Percentiles rank a stretch among this genome's conserved stretches.
Evolutionary conservation across 352 stramenopile genomes (phyloP).

Genomic region (Pythium sp.): DNA sequence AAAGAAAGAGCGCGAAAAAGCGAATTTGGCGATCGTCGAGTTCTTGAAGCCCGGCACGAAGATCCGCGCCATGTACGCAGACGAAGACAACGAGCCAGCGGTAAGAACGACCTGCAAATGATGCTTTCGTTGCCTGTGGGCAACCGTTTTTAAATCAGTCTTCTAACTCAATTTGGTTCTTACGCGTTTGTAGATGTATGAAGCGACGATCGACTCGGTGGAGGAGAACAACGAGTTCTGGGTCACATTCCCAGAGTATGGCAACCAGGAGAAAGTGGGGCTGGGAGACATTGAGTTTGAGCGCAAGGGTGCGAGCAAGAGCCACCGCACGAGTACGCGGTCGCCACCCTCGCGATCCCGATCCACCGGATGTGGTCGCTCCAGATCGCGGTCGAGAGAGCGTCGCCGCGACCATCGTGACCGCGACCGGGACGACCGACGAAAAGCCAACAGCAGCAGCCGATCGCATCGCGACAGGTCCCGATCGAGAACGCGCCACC

Average conservation of each 20-base stretch:
- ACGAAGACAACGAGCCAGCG: slow-evolving; percentile 93
- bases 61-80: slow-evolving; percentile 93
- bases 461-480: slow-evolving; percentile 37
- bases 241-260: slow-evolving; percentile 96
- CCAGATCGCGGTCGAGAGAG: slow-evolving; percentile 37
- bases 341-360: slow-evolving; percentile 31
- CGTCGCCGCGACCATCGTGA: slow-evolving; percentile 23
- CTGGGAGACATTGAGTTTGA: slow-evolving; percentile 94
- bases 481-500: slow-evolving; percentile 33
- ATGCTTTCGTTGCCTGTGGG: neutral
- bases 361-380: slow-evolving; percentile 26
- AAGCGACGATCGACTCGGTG: slow-evolving; percentile 93
- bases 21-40: slow-evolving; percentile 64
- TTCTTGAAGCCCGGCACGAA: slow-evolving; percentile 88
- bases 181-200: slow-evolving; percentile 79
- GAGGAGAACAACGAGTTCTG: slow-evolving; percentile 80
- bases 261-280: slow-evolving; percentile 93
- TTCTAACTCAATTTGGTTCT: neutral
- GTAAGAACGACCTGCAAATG: slow-evolving; percentile 25
- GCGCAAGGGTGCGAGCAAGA: slow-evolving; percentile 18
- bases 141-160: neutral
- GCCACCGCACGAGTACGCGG: slow-evolving; percentile 9
- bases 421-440: slow-evolving; percentile 1
- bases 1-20: slow-evolving; percentile 62
- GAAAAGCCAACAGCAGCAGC: slow-evolving; percentile 1